A percentile compares a stretch with the other conserved stretches of the same genome.
Conservation (phyloP, 352 stramenopile species). For the Thalassiosira delicatula region DNA sequence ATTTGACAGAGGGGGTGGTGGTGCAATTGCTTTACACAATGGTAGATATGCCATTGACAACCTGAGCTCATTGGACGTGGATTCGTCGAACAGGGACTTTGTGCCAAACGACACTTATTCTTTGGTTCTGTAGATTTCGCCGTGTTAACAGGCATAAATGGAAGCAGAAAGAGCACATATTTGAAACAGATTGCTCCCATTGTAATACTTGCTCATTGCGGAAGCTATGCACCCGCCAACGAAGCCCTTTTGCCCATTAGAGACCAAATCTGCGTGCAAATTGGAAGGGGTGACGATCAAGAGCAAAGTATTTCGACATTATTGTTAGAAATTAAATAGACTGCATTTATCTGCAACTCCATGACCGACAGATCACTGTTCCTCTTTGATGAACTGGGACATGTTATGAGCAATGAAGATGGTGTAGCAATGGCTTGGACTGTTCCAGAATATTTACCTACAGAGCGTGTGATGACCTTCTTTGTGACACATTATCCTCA, state of each 20-base stretch:
- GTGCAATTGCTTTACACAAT: constrained; percentile 75
- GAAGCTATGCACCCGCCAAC: constrained; percentile 83
- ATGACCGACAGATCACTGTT: constrained; percentile 93
- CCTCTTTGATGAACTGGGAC: constrained; percentile 98
- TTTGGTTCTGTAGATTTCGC: constrained; percentile 72
- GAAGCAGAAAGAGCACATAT: constrained; percentile 83
- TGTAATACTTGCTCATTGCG: constrained; percentile 84
- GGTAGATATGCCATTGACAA: constrained; percentile 82
- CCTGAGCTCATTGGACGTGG: constrained; percentile 40
- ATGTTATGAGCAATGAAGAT: constrained; percentile 98
- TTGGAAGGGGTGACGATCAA: constrained; percentile 83
- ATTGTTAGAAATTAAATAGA: constrained; percentile 86
- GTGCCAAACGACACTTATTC: constrained; percentile 83
- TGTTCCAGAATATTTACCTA: constrained; percentile 93
- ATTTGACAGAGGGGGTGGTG: constrained; percentile 39
- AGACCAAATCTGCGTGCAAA: constrained; percentile 79
- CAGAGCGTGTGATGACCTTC: constrained; percentile 86
- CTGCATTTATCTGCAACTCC: constrained; percentile 83
- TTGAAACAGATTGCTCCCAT: constrained; percentile 85
- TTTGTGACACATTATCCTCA: constrained; percentile 99
- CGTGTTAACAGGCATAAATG: constrained; percentile 83
- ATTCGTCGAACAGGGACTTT: constrained; percentile 48
- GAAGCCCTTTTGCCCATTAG: constrained; percentile 78
- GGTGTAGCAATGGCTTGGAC: constrained; percentile 96
- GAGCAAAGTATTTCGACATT: constrained; percentile 86